Evolutionary conservation across 1,139 yeast genomes (phyloP).

Genomic region (Taiozyma onychis): DNA sequence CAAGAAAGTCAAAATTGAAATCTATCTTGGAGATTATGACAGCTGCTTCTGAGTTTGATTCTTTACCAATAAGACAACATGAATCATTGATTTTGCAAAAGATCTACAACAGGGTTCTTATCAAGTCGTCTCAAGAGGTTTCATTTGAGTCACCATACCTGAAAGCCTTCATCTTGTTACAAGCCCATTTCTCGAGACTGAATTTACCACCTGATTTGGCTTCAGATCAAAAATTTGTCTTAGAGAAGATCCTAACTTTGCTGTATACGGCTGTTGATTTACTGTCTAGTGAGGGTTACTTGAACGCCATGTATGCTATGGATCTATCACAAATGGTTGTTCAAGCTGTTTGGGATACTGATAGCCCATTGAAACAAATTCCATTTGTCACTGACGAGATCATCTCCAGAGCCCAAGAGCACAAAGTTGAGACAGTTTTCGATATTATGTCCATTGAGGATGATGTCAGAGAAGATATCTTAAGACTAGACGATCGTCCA

Average conservation of each 20-base stretch:
- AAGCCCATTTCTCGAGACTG: conserved; percentile 74
- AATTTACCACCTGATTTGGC: conserved; percentile 53
- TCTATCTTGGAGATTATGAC: conserved; percentile 63
- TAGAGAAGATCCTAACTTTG: conserved; percentile 44
- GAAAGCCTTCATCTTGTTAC: conserved; percentile 72
- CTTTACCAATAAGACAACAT: conserved; percentile 52
- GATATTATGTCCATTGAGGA: conserved; percentile 86
- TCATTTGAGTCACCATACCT: conserved; percentile 50
- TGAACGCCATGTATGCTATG: conserved; percentile 79
- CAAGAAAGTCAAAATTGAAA: conserved; percentile 50
- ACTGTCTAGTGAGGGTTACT: conserved; percentile 71
- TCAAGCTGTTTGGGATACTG: conserved; percentile 84
- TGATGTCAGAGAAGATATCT: conserved; percentile 60
- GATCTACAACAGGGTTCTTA: conserved; percentile 56
- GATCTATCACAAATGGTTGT: conserved; percentile 85
- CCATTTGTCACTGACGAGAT: conserved; percentile 60
- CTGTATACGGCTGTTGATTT: conserved; percentile 70
- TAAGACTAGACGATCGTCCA: conserved; percentile 46
- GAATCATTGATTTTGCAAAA: conserved; percentile 46
- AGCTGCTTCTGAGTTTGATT: conserved; percentile 65
- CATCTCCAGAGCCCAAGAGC: conserved; percentile 50
- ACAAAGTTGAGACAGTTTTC: conserved; percentile 63
- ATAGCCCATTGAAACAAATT: conserved; percentile 73
- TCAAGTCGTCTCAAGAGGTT: conserved; percentile 38
- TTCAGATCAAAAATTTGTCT: conserved; percentile 48